Evolutionary conservation across 129 eudicot species (phyloP).

Genomic region (Centella asiatica): DNA sequence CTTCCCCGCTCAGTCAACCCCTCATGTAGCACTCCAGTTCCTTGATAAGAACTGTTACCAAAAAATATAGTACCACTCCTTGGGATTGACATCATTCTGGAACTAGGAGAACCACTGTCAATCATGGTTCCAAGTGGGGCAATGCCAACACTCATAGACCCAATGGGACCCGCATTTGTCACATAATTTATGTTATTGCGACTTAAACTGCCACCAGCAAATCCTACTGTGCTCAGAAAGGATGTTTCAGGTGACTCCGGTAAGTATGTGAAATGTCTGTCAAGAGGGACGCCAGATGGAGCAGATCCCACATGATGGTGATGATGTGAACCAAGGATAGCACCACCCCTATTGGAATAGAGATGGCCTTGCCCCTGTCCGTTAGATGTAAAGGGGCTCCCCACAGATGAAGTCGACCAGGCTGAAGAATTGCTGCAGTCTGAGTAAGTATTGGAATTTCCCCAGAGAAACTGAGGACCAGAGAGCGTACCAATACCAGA

Average conservation of each 20-base stretch:
- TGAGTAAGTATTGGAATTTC: constrained; percentile 59
- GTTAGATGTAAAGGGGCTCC: constrained; percentile 28
- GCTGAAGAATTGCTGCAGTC: constrained; percentile 45
- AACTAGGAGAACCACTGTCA: constrained; percentile 65
- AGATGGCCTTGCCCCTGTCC: constrained; percentile 40
- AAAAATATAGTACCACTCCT: constrained; percentile 51
- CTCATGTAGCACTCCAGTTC: constrained; percentile 33
- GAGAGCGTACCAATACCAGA: constrained; percentile 72
- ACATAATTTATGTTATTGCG: constrained; percentile 28
- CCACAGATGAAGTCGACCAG: constrained; percentile 56
- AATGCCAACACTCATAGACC: constrained; percentile 31
- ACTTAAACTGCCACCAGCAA: constrained; percentile 34
- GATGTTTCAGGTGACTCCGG: constrained; percentile 66
- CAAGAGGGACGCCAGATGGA: constrained; percentile 58
- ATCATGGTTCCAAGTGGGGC: constrained; percentile 35
- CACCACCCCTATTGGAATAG: constrained; percentile 38
- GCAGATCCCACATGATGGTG: constrained; percentile 87
- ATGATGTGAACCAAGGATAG: constrained; percentile 41
- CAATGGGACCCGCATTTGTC: constrained; percentile 29
- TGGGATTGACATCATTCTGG: constrained; percentile 54
- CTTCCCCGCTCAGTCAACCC: constrained; percentile 50
- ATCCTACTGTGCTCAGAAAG: constrained; percentile 31
- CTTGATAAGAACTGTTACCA: constrained; percentile 57
- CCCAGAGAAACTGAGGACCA: constrained; percentile 96
- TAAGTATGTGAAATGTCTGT: constrained; percentile 52